phyloP scores from a whole-genome alignment of 2,329 filamentous ascomycete genomes.

The Cryphonectria naterciae region DNA sequence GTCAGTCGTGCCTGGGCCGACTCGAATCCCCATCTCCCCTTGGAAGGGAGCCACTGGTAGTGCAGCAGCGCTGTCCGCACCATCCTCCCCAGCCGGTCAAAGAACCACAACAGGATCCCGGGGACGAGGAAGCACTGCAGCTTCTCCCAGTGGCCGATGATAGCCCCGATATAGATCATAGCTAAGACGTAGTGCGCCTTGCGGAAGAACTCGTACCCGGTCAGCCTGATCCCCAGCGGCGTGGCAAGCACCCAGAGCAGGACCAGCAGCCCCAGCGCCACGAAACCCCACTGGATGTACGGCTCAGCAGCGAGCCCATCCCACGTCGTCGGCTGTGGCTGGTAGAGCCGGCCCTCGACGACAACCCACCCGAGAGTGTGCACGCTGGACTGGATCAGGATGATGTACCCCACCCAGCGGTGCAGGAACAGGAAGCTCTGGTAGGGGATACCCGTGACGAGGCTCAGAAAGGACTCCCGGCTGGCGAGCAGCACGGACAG shows the following conservation, averaged over 20 bases:
- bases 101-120: slow-evolving; percentile 64
- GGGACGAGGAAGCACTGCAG: slow-evolving; percentile 72
- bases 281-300: slow-evolving; percentile 75
- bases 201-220: slow-evolving; percentile 78
- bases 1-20: slow-evolving; percentile 54
- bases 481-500: slow-evolving; percentile 69
- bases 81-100: slow-evolving; percentile 65
- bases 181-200: slow-evolving; percentile 75
- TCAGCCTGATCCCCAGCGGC: slow-evolving; percentile 62
- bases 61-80: slow-evolving; percentile 65
- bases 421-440: slow-evolving; percentile 80
- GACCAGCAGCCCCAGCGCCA: slow-evolving; percentile 67
- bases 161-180: slow-evolving; percentile 74
- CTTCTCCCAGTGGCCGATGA: slow-evolving; percentile 74
- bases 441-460: slow-evolving; percentile 74
- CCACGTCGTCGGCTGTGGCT: slow-evolving; percentile 68
- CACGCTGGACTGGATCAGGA: slow-evolving; percentile 67
- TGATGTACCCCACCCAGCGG: slow-evolving; percentile 75
- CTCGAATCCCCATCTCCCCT: slow-evolving; percentile 56
- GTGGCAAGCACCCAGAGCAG: slow-evolving; percentile 63
- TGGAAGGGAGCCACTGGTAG: slow-evolving; percentile 52
- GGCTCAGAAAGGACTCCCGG: slow-evolving; percentile 70
- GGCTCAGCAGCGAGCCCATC: slow-evolving; percentile 61
- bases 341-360: slow-evolving; percentile 68
- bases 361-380: slow-evolving; percentile 75